Conservation (phyloP, 805 yeast genomes). For the Isabelozyma gotoi region DNA sequence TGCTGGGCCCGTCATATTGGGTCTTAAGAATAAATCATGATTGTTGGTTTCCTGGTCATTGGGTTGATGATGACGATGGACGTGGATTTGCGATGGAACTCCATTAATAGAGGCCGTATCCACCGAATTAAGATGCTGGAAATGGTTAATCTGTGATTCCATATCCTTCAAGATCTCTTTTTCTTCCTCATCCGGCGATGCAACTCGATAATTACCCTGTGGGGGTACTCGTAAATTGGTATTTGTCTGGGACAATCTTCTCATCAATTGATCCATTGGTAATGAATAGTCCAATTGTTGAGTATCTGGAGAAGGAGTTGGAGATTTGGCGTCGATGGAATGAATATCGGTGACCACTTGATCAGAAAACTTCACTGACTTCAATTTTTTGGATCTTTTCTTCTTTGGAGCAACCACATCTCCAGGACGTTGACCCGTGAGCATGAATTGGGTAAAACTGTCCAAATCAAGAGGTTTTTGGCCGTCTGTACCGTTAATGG, state of each 20-base stretch:
- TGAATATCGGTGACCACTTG: constrained; percentile 52
- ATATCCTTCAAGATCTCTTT: constrained; percentile 70
- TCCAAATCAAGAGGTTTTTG: constrained; percentile 70
- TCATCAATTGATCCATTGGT: constrained; percentile 75
- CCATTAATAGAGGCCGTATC: constrained; percentile 77
- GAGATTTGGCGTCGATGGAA: constrained; percentile 17
- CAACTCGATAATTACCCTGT: constrained; percentile 6
- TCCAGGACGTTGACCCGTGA: constrained; percentile 75
- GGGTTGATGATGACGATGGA: constrained; percentile 19
- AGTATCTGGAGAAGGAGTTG: constrained; percentile 19
- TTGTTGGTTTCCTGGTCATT: constrained; percentile 12
- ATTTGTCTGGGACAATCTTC: constrained; percentile 27
- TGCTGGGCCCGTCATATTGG: constrained; percentile 49
- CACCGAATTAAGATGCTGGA: constrained; percentile 68
- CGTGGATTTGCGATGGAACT: constrained; percentile 56
- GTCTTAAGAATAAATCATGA: constrained; percentile 22
- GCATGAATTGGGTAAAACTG: constrained; percentile 76
- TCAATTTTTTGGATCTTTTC: constrained; percentile 44
- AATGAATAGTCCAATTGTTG: constrained; percentile 54
- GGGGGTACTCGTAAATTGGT: constrained; percentile 10
- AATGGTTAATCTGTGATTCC: constrained; percentile 72
- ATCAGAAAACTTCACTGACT: constrained; percentile 73
- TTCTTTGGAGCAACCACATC: constrained; percentile 27
- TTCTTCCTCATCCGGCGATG: constrained; percentile 54
- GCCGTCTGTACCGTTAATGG: constrained; percentile 5